Conservation (phyloP, 257 asterid species). For the Gentiana straminea region DNA sequence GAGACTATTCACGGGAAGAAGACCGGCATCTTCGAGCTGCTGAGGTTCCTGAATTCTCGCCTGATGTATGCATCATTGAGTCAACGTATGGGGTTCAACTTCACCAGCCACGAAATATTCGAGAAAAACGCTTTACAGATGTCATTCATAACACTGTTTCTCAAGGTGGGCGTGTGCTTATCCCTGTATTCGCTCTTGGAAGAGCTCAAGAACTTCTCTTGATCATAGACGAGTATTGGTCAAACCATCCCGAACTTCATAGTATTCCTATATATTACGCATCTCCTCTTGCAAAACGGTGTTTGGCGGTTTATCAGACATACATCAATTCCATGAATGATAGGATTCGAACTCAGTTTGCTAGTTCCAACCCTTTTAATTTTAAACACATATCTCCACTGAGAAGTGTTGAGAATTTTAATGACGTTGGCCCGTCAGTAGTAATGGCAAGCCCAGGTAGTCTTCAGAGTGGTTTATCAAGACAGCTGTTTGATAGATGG, state of each 20-base stretch:
- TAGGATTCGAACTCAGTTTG: slow-evolving; percentile 68
- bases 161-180: slow-evolving; percentile 92
- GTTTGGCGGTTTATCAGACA: slow-evolving; percentile 94
- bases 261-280: slow-evolving; percentile 87
- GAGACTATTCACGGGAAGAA: slow-evolving; percentile 96
- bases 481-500: slow-evolving; percentile 96
- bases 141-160: slow-evolving; percentile 65
- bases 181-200: slow-evolving; percentile 94
- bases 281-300: slow-evolving; percentile 93
- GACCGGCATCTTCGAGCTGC: slow-evolving; percentile 99
- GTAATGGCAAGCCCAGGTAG: slow-evolving; percentile 97
- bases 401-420: slow-evolving; percentile 71
- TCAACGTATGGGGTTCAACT: slow-evolving; percentile 94
- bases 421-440: slow-evolving; percentile 81
- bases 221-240: slow-evolving; percentile 91
- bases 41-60: slow-evolving; percentile 86
- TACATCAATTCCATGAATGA: slow-evolving; percentile 92
- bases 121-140: slow-evolving; percentile 91
- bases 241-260: slow-evolving; percentile 80
- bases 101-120: slow-evolving; percentile 71
- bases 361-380: slow-evolving; percentile 70
- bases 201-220: slow-evolving; percentile 97
- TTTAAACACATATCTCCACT: slow-evolving; percentile 83
- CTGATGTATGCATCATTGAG: slow-evolving; percentile 92
- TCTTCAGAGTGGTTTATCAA: slow-evolving; percentile 88